These are phyloP conservation scores for Aspergillus pseudoterreus DNA, from an alignment of 2,329 filamentous ascomycete species.

Conservation along the genomic window DNA sequence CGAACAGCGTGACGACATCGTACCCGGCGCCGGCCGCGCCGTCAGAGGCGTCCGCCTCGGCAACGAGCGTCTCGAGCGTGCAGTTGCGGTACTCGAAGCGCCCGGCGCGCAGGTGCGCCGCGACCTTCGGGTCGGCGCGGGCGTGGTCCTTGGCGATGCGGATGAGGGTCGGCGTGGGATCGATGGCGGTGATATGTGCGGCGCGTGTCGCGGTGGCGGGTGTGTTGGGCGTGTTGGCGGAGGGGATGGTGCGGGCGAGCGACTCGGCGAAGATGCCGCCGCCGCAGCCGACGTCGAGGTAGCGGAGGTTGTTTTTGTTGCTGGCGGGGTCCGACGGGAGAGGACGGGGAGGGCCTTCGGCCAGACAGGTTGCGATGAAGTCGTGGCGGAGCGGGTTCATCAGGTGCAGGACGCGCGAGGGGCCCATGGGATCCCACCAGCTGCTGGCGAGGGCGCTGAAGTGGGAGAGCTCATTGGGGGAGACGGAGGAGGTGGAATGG, in stretches of 20 bases:
- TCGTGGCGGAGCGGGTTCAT: slow-evolving; percentile 97
- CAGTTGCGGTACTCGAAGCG: slow-evolving; percentile 68
- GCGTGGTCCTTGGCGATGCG: slow-evolving; percentile 72
- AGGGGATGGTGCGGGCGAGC: slow-evolving; percentile 39
- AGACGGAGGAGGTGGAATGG: slow-evolving; percentile 61
- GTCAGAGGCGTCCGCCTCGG: slow-evolving; percentile 1
- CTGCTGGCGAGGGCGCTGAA: slow-evolving; percentile 89
- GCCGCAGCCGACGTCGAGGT: not conserved
- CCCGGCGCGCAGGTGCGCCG: slow-evolving; percentile 48
- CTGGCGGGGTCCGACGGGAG: slow-evolving; percentile 3
- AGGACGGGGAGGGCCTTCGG: slow-evolving; percentile 47
- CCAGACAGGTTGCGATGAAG: slow-evolving; percentile 75
- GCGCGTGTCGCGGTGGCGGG: slow-evolving; percentile 33
- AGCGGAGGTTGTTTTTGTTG: not conserved
- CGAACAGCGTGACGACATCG: slow-evolving; percentile 84
- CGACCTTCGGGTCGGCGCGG: slow-evolving; percentile 66
- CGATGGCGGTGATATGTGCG: slow-evolving; percentile 42
- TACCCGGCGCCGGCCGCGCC: slow-evolving; percentile 46
- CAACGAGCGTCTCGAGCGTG: slow-evolving; percentile 62
- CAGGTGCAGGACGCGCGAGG: slow-evolving; percentile 86
- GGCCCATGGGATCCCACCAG: slow-evolving; percentile 96
- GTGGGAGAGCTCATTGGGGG: slow-evolving; percentile 83
- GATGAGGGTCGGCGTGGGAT: slow-evolving; percentile 42
- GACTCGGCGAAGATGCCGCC: slow-evolving; percentile 84
- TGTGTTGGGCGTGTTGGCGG: slow-evolving; percentile 1